Conservation (phyloP, 306 rosid species). For the Vigna hirtella region DNA sequence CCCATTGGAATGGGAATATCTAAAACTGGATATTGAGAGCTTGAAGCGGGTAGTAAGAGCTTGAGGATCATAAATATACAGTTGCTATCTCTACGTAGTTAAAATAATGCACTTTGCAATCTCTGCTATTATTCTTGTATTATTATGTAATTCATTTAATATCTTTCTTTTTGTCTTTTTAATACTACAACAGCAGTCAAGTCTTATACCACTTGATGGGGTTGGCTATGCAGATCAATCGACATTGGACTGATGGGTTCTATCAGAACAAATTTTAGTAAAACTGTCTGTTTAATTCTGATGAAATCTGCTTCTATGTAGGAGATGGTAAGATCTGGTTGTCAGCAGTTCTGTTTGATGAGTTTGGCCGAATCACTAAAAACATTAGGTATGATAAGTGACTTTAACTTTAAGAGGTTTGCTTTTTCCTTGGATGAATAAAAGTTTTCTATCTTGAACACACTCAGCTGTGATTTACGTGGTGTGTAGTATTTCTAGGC, state of each 20-base stretch:
- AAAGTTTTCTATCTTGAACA: not conserved
- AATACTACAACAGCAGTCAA: slow-evolving; percentile 12
- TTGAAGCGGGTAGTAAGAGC: no score
- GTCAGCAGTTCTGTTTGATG: slow-evolving; percentile 54
- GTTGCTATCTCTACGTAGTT: slow-evolving; percentile 26
- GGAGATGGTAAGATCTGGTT: slow-evolving; percentile 90
- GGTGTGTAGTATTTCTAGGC: not conserved
- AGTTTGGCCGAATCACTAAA: slow-evolving; percentile 84
- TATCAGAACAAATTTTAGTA: not conserved
- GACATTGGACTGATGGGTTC: slow-evolving; percentile 13
- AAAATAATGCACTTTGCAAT: slow-evolving; percentile 5
- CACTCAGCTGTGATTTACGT: not conserved
- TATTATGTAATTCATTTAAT: slow-evolving; percentile 5
- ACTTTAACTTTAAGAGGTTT: slow-evolving; percentile 44
- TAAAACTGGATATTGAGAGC: not conserved
- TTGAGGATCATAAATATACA: not conserved
- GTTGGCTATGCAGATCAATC: slow-evolving; percentile 17
- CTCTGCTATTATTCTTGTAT: slow-evolving; percentile 22
- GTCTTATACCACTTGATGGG: slow-evolving; percentile 16
- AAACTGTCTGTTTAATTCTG: slow-evolving; percentile 29
- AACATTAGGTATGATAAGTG: slow-evolving; percentile 68
- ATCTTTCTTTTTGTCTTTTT: slow-evolving; percentile 27
- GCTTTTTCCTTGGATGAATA: slow-evolving; percentile 7
- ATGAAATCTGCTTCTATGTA: slow-evolving; percentile 53
- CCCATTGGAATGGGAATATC: not conserved